Base-by-base conservation (phyloP, 1,139 yeast genomes). In the Kazachstania sp. region DNA sequence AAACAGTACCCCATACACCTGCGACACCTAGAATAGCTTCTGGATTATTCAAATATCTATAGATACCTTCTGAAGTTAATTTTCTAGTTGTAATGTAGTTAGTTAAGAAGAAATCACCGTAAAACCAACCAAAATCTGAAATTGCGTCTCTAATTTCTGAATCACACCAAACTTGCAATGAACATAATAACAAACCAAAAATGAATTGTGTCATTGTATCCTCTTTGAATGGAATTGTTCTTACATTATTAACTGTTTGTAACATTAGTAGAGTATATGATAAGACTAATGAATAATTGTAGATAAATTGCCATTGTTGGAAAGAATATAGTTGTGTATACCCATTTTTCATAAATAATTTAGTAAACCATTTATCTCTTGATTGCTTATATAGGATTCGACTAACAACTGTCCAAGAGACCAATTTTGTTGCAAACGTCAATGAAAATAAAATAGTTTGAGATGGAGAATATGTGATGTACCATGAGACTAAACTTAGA, bases 41-140 rank as follows among this genome's bases (percentile, higher is more conserved):
- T 7, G 95, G 95, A 60, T 86, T 85, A 63, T 86, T 86, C 61
- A 86, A 72, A 63, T 85, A 86, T 57, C 95, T 77, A 64, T 86
- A 86, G 45, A 86, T 86, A 46, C 95, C 95, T 31, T 87, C 86
- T 54, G 83, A 83, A 1, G 92, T 81, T 55, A 86, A 71, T 49
- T 65, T 61, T 26, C 63, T 59, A n/a, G 64, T 58, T 0, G 59
- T 58, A 41, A 77, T 73, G 39, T 69, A 65, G 31, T 78, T 71
- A 34, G 86, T 82, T 54, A 84, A 72, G 64, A 86, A 86, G 66
- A 86, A 86, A 63, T 86, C 95, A 49, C 95, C 95, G 62, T 83
- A 86, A 60, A 85, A 86, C 95, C 95, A 86, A 15, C 95, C 95
- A 64, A 83, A 85, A 53, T 83, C 85, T 3, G 94, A 94, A 55